Evolutionary conservation across 352 stramenopile genomes (phyloP), one percentile per base, ranked within the genome.

Genomic region (Phytophthora podocarpi): DNA sequence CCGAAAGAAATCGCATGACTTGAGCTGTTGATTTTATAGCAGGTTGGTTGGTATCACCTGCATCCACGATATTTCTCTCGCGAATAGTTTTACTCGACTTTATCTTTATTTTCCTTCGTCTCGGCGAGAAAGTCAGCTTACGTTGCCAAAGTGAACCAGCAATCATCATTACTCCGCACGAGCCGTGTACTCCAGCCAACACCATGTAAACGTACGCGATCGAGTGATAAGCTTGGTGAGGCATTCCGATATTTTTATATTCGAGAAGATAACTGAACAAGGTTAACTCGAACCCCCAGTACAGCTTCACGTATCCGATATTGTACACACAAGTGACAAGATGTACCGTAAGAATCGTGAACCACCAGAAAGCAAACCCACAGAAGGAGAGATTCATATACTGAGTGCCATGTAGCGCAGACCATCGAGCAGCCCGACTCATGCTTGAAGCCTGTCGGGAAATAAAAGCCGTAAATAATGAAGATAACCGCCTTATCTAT

Each of bases 321-420:
- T 64, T 67, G 50, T 68, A 64, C 0, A 13, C 56, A 26, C 57
- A 54, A 1, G 51, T 32, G 6, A 67, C 40, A 11, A 53, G 13
- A 64, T 68, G 50, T 0, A 68, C n/a, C 0, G 0, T 6, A 20
- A 72, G 26, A n/a, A 72, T 46, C 10, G 39, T 5, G 30, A 72
- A 10, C 64, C 64, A 72, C 64, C 57, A 72, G 20, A 62, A 58
- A 5, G 46, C 28, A 37, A 67, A 72, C 6, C 43, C 21, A 37
- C 43, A 57, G 1, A 27, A n/a, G 5, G 45, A 64, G n/a, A 67
- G 40, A 13, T 1, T 36, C 21, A 59, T n/a, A 26, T 59, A 37
- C 10, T 52, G 45, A 30, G 39, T 34, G 15, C 49, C 20, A 21
- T 24, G 39, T 8, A 20, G 9, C 20, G 37, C 4, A 28, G 41